These are phyloP conservation scores for Aegilops tauschii DNA, from an alignment of 176 grass and related monocot species.

Conservation along the genomic window DNA sequence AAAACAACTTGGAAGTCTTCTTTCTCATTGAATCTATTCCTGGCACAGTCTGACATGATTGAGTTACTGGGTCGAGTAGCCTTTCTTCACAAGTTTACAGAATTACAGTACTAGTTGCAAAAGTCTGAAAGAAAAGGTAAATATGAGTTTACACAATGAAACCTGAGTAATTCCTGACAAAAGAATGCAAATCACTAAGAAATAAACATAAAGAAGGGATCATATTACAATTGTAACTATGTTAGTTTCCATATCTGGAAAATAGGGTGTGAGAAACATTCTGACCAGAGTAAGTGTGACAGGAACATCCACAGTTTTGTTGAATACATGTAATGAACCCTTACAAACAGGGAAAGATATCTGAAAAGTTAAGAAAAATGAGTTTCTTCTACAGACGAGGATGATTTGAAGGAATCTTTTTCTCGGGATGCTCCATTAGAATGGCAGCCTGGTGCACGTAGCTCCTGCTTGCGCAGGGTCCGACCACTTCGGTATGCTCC, in stretches of 20 bases:
- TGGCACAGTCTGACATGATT: slow-evolving; percentile 37
- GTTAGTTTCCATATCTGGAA: slow-evolving; percentile 1
- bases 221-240: not conserved
- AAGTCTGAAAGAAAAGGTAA: slow-evolving; percentile 11
- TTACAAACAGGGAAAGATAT: not conserved
- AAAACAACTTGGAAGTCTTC: slow-evolving; percentile 45
- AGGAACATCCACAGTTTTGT: not conserved
- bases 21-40: slow-evolving; percentile 35
- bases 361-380: not conserved
- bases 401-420: not conserved
- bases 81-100: not conserved
- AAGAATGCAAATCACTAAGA: not conserved
- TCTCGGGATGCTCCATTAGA: not conserved
- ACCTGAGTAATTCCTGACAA: not conserved
- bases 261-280: not conserved
- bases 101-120: not conserved
- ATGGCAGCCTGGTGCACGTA: not conserved
- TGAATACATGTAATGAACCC: not conserved
- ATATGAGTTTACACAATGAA: not conserved
- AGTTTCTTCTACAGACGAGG: not conserved
- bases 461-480: no score
- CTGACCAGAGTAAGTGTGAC: not conserved
- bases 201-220: not conserved
- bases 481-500: not conserved
- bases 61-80: not conserved